Evolutionary conservation across 495 filamentous ascomycete species (phyloP).

Genomic region (Hyphodiscus hymeniophilus): DNA sequence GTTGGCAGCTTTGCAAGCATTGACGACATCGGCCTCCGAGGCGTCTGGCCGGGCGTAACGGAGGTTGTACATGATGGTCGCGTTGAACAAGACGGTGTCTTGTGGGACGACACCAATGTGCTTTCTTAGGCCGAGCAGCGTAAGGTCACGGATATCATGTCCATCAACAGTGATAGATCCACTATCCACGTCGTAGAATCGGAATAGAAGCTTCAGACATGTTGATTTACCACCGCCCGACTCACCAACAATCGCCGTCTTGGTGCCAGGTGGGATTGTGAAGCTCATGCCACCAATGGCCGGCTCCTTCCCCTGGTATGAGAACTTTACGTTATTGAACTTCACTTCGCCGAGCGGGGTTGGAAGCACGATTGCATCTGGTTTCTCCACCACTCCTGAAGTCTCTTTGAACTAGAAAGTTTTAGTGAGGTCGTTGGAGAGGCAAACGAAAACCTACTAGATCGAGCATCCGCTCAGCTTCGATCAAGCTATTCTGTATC

Average conservation of each 20-base stretch:
- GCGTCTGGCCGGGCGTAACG: constrained; percentile 53
- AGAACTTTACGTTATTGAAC: constrained; percentile 56
- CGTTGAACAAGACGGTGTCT: constrained; percentile 57
- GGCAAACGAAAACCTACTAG: constrained; percentile 39
- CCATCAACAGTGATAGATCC: constrained; percentile 61
- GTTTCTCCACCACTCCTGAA: constrained; percentile 34
- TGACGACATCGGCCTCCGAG: constrained; percentile 52
- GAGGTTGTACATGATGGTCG: constrained; percentile 62
- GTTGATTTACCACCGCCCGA: constrained; percentile 69
- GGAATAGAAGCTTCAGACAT: constrained; percentile 56
- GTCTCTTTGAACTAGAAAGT: constrained; percentile 16
- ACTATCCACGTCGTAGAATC: constrained; percentile 55
- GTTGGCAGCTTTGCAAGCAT: constrained; percentile 41
- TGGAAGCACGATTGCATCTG: constrained; percentile 39
- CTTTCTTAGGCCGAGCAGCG: constrained; percentile 51
- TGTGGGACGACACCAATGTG: constrained; percentile 60
- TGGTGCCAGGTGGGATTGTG: constrained; percentile 45
- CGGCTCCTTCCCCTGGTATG: constrained; percentile 56
- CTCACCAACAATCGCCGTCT: constrained; percentile 61
- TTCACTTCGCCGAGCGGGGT: constrained; percentile 48
- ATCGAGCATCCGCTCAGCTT: constrained; percentile 63
- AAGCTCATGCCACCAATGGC: constrained; percentile 56
- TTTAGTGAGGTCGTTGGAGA: constrained; percentile 3
- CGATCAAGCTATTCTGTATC: constrained; percentile 51
- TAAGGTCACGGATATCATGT: constrained; percentile 59